Evolutionary conservation across 805 yeast genomes (phyloP).

Genomic region (Candida fluviatilis): DNA sequence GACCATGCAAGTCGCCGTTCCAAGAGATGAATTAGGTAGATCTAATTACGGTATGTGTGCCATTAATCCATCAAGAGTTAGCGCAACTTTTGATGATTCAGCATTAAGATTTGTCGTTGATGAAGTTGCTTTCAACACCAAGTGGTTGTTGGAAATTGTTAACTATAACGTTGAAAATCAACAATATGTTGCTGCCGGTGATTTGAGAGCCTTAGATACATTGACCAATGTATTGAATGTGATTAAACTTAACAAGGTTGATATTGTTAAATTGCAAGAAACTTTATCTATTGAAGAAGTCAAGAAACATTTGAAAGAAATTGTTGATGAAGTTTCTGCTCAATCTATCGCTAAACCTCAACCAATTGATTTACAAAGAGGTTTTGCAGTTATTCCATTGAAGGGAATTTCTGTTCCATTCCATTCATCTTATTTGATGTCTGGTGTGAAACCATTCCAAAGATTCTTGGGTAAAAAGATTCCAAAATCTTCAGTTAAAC

Average conservation of each 20-base stretch:
- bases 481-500: conserved; percentile 91
- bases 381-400: conserved; percentile 96
- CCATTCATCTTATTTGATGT: conserved; percentile 98
- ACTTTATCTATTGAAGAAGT: conserved; percentile 83
- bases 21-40: conserved; percentile 91
- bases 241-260: conserved; percentile 90
- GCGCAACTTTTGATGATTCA: conserved; percentile 83
- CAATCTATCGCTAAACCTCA: conserved; percentile 85
- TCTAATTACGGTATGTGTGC: conserved; percentile 99
- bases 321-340: conserved; percentile 79
- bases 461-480: conserved; percentile 95
- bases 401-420: conserved; percentile 99
- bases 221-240: conserved; percentile 90
- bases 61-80: conserved; percentile 91
- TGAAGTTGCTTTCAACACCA: conserved; percentile 76
- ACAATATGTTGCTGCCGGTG: conserved; percentile 99
- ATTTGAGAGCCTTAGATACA: conserved; percentile 90
- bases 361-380: conserved; percentile 96
- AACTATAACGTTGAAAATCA: conserved; percentile 97
- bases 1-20: conserved; percentile 99
- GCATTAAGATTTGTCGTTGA: conserved; percentile 94
- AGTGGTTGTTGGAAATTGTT: conserved; percentile 96
- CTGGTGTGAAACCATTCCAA: conserved; percentile 99
- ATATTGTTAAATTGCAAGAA: conserved; percentile 82
- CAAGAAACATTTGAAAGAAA: conserved; percentile 81